phyloP scores from a whole-genome alignment of 345 rosid species.

The Trapa bicornis region DNA sequence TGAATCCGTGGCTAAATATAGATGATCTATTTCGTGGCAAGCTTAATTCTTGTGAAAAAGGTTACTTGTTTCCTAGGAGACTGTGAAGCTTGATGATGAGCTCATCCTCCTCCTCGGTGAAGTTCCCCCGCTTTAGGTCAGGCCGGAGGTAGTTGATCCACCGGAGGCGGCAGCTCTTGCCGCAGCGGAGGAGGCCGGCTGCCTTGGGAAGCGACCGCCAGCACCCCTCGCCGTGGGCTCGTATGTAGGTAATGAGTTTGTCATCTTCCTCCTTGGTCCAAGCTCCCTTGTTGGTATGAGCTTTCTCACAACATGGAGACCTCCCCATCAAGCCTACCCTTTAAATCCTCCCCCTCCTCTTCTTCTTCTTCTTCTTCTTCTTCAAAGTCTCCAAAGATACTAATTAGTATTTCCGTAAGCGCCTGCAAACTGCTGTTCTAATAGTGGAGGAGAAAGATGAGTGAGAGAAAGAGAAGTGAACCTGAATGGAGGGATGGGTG shows the following conservation, averaged over 20 bases:
- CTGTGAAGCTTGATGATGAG: slow-evolving; percentile 62
- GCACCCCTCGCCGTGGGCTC: slow-evolving; percentile 67
- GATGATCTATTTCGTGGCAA: neutral
- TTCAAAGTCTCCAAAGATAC: no score
- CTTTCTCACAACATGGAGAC: slow-evolving; percentile 77
- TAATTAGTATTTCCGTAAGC: no score
- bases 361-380: no score
- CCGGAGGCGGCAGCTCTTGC: slow-evolving; percentile 64
- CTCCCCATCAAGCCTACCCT: slow-evolving; percentile 34
- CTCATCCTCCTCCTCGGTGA: slow-evolving; percentile 64
- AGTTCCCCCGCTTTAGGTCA: slow-evolving; percentile 65
- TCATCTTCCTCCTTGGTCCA: slow-evolving; percentile 82
- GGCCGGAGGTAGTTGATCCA: slow-evolving; percentile 72
- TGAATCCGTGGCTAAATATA: neutral
- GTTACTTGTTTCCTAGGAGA: slow-evolving; percentile 77
- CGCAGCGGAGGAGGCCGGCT: slow-evolving; percentile 71
- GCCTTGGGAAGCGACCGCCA: slow-evolving; percentile 77
- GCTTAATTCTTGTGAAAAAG: neutral
- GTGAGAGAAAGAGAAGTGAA: slow-evolving; percentile 5
- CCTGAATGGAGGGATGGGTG: slow-evolving; percentile 12
- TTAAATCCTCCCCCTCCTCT: neutral
- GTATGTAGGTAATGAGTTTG: slow-evolving; percentile 48
- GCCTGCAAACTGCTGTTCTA: neutral
- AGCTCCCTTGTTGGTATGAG: slow-evolving; percentile 72
- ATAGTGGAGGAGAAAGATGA: neutral